These are phyloP conservation scores for Fusarium udum DNA, from an alignment of 2,329 filamentous ascomycete species.

Conservation along the genomic window DNA sequence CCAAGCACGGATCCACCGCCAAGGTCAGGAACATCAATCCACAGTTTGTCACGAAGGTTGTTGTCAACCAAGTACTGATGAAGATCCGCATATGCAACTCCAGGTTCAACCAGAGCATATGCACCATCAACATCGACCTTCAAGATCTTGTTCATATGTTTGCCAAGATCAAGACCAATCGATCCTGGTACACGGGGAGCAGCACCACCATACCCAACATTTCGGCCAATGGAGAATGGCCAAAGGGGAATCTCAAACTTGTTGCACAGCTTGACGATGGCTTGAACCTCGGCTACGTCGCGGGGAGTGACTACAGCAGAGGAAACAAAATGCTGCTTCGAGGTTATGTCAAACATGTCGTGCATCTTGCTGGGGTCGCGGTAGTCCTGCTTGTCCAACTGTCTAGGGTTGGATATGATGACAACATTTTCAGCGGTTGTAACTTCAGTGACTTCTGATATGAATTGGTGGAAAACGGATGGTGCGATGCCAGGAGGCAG, in stretches of 20 bases:
- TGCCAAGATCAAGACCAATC: conserved; percentile 15
- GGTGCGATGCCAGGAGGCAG: conserved; percentile 10
- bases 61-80: conserved; percentile 27
- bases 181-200: conserved; percentile 27
- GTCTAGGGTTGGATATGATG: neutral
- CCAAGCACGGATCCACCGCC: conserved; percentile 30
- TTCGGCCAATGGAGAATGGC: conserved; percentile 34
- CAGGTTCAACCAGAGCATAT: conserved; percentile 29
- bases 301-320: conserved; percentile 28
- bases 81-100: conserved; percentile 26
- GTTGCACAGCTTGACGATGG: conserved; percentile 14
- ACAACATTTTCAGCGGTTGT: conserved; percentile 13
- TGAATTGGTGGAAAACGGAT: conserved; percentile 21
- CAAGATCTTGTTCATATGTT: conserved; percentile 30
- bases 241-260: conserved; percentile 30
- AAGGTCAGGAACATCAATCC: conserved; percentile 33
- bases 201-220: conserved; percentile 30
- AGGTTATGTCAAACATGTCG: conserved; percentile 33
- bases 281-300: conserved; percentile 29
- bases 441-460: neutral
- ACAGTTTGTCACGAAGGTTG: conserved; percentile 22
- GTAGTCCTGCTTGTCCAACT: conserved; percentile 23
- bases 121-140: conserved; percentile 27
- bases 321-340: conserved; percentile 23
- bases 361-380: conserved; percentile 31